phyloP scores from a whole-genome alignment of 2,329 filamentous ascomycete genomes.

The Exophiala sp. region DNA sequence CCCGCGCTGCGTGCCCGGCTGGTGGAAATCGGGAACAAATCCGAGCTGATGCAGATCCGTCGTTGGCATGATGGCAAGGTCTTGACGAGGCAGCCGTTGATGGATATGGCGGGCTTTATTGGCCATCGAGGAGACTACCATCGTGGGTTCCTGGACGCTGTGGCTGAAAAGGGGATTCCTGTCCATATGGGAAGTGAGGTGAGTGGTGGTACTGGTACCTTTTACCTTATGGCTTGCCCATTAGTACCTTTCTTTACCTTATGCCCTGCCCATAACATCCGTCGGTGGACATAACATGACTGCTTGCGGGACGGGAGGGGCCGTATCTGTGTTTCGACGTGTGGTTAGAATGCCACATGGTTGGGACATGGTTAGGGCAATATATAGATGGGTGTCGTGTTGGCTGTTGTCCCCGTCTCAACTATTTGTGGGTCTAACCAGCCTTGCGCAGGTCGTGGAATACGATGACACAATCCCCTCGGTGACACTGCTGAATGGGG shows the following conservation, averaged over 20 bases:
- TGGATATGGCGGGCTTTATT: slow-evolving; percentile 48
- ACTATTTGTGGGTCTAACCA: not conserved
- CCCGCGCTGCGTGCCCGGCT: slow-evolving; percentile 43
- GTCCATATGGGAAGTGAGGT: slow-evolving; percentile 38
- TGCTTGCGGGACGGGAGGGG: too few species aligned
- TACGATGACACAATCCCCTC: slow-evolving; percentile 19
- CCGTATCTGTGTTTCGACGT: too few species aligned
- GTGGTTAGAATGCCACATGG: too few species aligned
- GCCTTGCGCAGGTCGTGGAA: slow-evolving; percentile 14
- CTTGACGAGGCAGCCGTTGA: slow-evolving; percentile 31
- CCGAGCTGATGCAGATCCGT: slow-evolving; percentile 32
- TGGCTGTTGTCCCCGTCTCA: too few species aligned
- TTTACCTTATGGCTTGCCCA: too few species aligned
- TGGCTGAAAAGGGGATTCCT: slow-evolving; percentile 32
- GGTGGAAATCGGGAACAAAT: slow-evolving; percentile 44
- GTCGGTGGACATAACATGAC: too few species aligned
- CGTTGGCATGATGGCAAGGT: slow-evolving; percentile 35
- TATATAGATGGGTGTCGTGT: too few species aligned
- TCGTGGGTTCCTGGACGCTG: slow-evolving; percentile 53
- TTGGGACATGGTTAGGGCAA: too few species aligned
- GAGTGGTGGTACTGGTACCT: too few species aligned
- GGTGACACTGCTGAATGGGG: slow-evolving; percentile 20
- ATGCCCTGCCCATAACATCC: too few species aligned
- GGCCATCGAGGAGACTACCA: slow-evolving; percentile 58
- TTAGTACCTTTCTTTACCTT: too few species aligned